Conservation (phyloP, 495 filamentous ascomycete genomes). For the Chaetomidium leptoderma region DNA sequence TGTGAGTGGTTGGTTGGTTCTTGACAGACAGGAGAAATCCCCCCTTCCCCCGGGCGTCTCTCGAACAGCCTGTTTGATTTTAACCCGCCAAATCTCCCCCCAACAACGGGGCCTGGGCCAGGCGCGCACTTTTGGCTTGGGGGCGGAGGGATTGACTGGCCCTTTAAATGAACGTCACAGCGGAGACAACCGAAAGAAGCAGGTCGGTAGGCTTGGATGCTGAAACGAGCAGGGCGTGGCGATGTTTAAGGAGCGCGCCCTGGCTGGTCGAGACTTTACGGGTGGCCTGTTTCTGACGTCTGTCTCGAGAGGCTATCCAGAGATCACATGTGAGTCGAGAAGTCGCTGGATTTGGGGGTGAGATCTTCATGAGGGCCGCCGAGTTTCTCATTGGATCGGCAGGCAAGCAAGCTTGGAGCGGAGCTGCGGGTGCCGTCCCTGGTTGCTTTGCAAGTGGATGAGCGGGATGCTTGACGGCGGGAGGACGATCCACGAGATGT, state of each 20-base stretch:
- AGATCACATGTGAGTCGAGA: background rate
- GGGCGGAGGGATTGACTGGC: background rate
- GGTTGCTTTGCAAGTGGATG: slow-evolving; percentile 6
- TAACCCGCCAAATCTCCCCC: slow-evolving; percentile 22
- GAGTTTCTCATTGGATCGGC: background rate
- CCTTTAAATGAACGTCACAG: slow-evolving; percentile 4
- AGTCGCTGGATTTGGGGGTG: background rate
- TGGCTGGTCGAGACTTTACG: too few relatives aligned
- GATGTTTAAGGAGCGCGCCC: background rate
- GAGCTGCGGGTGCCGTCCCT: slow-evolving; percentile 2
- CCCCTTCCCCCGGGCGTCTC: background rate
- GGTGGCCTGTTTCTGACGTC: slow-evolving; percentile 15
- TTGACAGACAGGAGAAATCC: background rate
- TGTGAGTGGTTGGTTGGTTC: background rate
- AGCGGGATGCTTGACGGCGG: background rate
- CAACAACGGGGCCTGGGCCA: background rate
- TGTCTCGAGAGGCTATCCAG: background rate
- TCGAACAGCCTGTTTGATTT: slow-evolving; percentile 28
- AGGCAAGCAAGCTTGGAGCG: background rate
- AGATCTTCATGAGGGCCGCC: background rate
- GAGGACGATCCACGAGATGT: background rate
- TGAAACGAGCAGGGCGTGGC: background rate
- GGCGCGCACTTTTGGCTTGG: background rate
- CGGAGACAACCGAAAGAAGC: slow-evolving; percentile 11
- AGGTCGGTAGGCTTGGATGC: background rate